Evolutionary conservation across 2,329 filamentous ascomycete genomes (phyloP).

Genomic region (Cercospora sp.): DNA sequence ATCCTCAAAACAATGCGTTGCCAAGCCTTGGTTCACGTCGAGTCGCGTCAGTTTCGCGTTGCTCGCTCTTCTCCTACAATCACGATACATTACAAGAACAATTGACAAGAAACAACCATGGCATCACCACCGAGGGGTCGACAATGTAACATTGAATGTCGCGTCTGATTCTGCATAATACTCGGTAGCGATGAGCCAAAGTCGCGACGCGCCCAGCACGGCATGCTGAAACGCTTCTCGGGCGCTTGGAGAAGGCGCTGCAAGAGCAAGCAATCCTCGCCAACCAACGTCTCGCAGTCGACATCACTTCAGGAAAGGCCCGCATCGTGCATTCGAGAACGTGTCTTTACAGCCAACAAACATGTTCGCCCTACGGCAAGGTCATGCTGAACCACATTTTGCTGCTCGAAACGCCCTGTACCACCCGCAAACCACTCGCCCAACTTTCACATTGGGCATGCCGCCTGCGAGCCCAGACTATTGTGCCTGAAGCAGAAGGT

Average conservation of each 20-base stretch:
- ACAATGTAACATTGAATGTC: not conserved
- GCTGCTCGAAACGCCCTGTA: constrained; percentile 17
- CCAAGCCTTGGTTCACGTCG: not conserved
- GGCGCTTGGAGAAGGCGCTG: constrained; percentile 19
- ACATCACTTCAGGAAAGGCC: constrained; percentile 9
- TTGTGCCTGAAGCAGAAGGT: not conserved
- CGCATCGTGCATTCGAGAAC: constrained; percentile 10
- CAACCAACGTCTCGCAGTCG: constrained; percentile 9
- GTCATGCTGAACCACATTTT: constrained; percentile 6
- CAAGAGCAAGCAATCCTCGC: constrained; percentile 14
- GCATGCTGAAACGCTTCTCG: constrained; percentile 12
- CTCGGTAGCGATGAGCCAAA: not conserved
- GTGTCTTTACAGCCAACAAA: constrained; percentile 14
- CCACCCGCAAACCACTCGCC: constrained; percentile 8
- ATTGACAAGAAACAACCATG: not conserved
- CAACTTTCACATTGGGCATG: constrained; percentile 9
- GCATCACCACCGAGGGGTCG: not conserved
- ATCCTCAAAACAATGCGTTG: not conserved
- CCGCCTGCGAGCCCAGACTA: not conserved
- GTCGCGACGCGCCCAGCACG: constrained; percentile 11
- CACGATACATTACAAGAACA: not conserved
- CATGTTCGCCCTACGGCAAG: not conserved
- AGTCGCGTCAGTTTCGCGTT: constrained; percentile 2
- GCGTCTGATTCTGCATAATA: not conserved
- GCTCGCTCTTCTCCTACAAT: not conserved